Conservation (phyloP, 257 asterid species). For the Penstemon davidsonii region DNA sequence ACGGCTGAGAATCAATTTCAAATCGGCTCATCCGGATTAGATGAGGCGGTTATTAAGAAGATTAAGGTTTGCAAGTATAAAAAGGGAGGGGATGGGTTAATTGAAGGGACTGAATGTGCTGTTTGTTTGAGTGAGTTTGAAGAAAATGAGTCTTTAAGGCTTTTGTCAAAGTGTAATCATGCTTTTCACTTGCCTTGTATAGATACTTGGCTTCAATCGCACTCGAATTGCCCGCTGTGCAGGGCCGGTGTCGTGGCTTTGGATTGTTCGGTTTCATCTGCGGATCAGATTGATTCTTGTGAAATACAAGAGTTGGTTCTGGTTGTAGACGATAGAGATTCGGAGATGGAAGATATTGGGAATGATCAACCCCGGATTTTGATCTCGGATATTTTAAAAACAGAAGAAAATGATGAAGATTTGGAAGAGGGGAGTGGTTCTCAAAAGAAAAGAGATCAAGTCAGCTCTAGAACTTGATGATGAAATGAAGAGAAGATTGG, state of each 20-base stretch:
- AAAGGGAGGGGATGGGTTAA: constrained; percentile 50
- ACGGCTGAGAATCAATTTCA: constrained; percentile 47
- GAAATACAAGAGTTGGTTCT: constrained; percentile 50
- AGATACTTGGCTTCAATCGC: constrained; percentile 79
- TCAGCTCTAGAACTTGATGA: no score
- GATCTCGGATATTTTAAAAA: constrained; percentile 39
- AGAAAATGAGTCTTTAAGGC: constrained; percentile 67
- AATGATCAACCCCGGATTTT: constrained; percentile 32
- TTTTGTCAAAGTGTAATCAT: constrained; percentile 82
- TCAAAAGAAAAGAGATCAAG: constrained; percentile 24
- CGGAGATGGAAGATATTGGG: constrained; percentile 12
- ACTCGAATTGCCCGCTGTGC: constrained; percentile 77
- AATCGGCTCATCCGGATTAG: constrained; percentile 46
- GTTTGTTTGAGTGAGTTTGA: constrained; percentile 74
- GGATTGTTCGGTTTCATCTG: constrained; percentile 24
- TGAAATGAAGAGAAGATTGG: no score
- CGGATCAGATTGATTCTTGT: constrained; percentile 31
- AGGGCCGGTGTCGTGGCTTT: constrained; percentile 50
- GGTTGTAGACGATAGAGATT: constrained; percentile 53
- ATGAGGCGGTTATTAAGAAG: constrained; percentile 54
- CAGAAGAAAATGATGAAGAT: constrained; percentile 37
- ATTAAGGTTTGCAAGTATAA: constrained; percentile 65
- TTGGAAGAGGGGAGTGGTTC: constrained; percentile 35
- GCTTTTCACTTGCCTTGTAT: constrained; percentile 86
- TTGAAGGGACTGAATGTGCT: constrained; percentile 81